These are phyloP conservation scores for Cornus kousa DNA, from an alignment of 148 eudicot species.

Conservation along the genomic window DNA sequence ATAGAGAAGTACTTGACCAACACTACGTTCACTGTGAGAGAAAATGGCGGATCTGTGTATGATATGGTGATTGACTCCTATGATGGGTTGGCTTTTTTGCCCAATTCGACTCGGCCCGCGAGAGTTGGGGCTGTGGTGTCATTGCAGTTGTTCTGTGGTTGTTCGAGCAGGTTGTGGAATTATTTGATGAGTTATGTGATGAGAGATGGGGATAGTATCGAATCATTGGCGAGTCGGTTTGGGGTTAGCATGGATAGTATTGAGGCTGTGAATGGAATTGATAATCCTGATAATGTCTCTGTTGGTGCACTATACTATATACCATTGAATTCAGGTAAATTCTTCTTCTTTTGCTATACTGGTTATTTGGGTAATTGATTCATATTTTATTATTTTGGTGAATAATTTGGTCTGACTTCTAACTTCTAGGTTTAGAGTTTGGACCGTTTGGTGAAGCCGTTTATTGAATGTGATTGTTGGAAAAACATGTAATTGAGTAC, in stretches of 20 bases:
- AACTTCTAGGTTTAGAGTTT: neutral
- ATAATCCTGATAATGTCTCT: conserved; percentile 71
- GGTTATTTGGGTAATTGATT: neutral
- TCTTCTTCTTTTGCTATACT: neutral
- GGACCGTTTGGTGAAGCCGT: neutral
- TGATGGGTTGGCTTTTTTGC: conserved; percentile 62
- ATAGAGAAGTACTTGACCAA: conserved; percentile 46
- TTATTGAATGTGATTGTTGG: neutral
- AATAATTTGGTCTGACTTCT: neutral
- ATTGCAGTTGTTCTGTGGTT: conserved; percentile 77
- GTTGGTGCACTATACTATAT: conserved; percentile 71
- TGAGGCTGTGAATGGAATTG: conserved; percentile 74
- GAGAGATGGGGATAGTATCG: conserved; percentile 76
- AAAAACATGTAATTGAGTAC: neutral
- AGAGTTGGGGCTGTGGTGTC: conserved; percentile 55
- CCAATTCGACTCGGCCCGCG: conserved; percentile 43
- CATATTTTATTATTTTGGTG: neutral
- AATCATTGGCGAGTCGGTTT: conserved; percentile 81
- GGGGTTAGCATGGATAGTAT: conserved; percentile 98
- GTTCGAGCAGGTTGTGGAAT: conserved; percentile 96
- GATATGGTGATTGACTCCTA: conserved; percentile 63
- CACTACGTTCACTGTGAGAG: conserved; percentile 75
- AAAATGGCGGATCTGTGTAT: conserved; percentile 55
- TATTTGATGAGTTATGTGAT: conserved; percentile 94
- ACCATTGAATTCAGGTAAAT: conserved; percentile 79